Conservation (phyloP, 805 yeast genomes). For the Metschnikowia vanudenii region DNA sequence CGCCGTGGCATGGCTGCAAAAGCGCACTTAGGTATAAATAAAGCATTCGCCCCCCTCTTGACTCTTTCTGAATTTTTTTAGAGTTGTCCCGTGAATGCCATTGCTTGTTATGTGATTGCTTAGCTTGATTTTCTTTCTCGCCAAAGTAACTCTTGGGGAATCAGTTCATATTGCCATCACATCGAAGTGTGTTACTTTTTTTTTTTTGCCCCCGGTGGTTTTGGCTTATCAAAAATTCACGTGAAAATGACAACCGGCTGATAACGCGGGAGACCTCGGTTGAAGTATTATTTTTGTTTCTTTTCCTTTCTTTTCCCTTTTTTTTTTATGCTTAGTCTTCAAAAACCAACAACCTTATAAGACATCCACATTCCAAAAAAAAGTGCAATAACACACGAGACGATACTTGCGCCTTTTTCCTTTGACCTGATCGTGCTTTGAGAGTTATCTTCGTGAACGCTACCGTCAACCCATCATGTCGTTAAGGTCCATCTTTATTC, state of each 20-base stretch:
- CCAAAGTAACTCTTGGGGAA: too few relatives aligned
- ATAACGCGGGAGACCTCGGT: neutral
- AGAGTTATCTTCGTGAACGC: neutral
- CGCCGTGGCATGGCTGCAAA: constrained; percentile 6
- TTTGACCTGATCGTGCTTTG: too few relatives aligned
- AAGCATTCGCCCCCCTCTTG: neutral
- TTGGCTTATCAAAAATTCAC: neutral
- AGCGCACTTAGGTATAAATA: neutral
- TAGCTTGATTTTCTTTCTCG: too few relatives aligned
- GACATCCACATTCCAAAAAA: neutral
- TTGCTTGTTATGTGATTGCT: too few relatives aligned
- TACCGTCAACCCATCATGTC: constrained; percentile 8
- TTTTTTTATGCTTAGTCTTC: too few relatives aligned
- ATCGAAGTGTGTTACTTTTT: neutral
- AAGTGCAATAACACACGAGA: too few relatives aligned
- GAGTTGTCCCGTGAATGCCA: too few relatives aligned
- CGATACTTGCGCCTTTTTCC: too few relatives aligned
- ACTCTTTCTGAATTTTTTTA: neutral
- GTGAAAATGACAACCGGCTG: neutral
- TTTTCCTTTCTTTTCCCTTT: neutral
- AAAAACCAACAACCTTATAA: neutral
- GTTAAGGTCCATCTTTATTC: constrained; percentile 10
- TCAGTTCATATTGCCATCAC: neutral
- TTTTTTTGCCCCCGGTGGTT: neutral
- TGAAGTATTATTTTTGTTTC: neutral